These are phyloP conservation scores for Nyssa sinensis DNA, from an alignment of 148 eudicot genomes.

Conservation along the genomic window DNA sequence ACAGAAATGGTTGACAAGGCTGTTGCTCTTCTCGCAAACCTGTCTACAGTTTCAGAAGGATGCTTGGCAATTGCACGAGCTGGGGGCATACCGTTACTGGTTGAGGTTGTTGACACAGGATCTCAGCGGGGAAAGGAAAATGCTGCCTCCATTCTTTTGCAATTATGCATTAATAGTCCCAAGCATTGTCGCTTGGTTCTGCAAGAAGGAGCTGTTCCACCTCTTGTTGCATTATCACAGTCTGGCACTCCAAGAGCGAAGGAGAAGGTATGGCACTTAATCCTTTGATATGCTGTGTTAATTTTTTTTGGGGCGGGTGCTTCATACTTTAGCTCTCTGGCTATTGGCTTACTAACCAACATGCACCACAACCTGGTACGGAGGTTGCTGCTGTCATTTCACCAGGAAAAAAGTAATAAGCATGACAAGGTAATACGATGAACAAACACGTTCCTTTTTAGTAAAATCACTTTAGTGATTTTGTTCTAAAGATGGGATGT, in stretches of 20 bases:
- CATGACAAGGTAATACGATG: neutral
- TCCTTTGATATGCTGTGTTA: neutral
- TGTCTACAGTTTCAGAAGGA: slow-evolving; percentile 70
- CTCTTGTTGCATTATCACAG: slow-evolving; percentile 90
- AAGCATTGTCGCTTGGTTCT: slow-evolving; percentile 76
- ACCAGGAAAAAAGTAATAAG: neutral
- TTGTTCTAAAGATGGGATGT: too few relatives aligned
- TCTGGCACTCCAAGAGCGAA: slow-evolving; percentile 86
- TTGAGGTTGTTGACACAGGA: slow-evolving; percentile 79
- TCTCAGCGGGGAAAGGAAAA: slow-evolving; percentile 93
- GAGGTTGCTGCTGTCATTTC: neutral
- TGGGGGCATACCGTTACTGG: slow-evolving; percentile 72
- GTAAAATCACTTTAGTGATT: neutral
- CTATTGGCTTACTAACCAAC: too few relatives aligned
- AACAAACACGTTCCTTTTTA: neutral
- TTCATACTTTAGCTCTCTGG: too few relatives aligned
- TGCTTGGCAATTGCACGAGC: slow-evolving; percentile 66
- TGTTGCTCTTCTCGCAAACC: slow-evolving; percentile 82
- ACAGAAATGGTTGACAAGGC: slow-evolving; percentile 87
- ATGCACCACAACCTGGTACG: neutral
- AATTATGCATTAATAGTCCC: slow-evolving; percentile 67
- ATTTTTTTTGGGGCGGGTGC: neutral
- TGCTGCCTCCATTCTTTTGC: slow-evolving; percentile 79
- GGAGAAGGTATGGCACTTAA: slow-evolving; percentile 65
- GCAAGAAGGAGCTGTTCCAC: slow-evolving; percentile 99